Percentiles rank a stretch among this genome's conserved stretches.
Evolutionary conservation across 2,329 filamentous ascomycete genomes (phyloP).

Genomic region (Cladosporium sp.): DNA sequence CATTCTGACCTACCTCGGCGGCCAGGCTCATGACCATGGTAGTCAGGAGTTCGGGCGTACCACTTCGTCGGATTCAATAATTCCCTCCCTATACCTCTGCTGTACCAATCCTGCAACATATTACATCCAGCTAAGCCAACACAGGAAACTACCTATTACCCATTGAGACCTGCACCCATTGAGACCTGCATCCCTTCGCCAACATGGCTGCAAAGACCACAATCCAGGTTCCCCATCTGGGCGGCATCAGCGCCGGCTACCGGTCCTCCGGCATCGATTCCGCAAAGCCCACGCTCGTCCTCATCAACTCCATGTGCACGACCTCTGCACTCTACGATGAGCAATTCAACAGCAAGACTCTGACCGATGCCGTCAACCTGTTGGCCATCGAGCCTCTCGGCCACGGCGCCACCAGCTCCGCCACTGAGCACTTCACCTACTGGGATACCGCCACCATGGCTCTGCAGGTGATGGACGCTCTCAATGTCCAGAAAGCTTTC

Average conservation of each 20-base stretch:
- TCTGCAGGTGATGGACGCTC: constrained; percentile 33
- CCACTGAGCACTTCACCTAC: constrained; percentile 46
- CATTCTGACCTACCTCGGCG: not conserved
- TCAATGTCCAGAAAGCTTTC: constrained; percentile 42
- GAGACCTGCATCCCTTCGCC: not conserved
- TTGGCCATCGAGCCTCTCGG: constrained; percentile 51
- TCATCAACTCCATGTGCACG: constrained; percentile 49
- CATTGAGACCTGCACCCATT: not conserved
- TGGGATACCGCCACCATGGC: constrained; percentile 50
- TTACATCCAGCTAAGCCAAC: not conserved
- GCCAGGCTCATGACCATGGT: not conserved
- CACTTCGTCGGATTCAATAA: not conserved
- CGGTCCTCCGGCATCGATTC: constrained; percentile 34
- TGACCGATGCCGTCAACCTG: constrained; percentile 39
- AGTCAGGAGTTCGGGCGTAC: not conserved
- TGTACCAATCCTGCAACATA: not conserved
- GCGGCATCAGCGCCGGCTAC: constrained; percentile 45
- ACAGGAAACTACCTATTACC: not conserved
- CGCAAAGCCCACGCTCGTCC: constrained; percentile 45
- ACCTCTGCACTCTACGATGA: constrained; percentile 36
- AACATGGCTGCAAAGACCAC: constrained; percentile 25
- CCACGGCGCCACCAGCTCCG: constrained; percentile 45
- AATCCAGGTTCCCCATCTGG: constrained; percentile 44
- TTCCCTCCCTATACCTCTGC: not conserved
- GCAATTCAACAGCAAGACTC: constrained; percentile 19